Conservation (phyloP, 2,329 filamentous ascomycete species). For the Pseudocercospora macadamiae region DNA sequence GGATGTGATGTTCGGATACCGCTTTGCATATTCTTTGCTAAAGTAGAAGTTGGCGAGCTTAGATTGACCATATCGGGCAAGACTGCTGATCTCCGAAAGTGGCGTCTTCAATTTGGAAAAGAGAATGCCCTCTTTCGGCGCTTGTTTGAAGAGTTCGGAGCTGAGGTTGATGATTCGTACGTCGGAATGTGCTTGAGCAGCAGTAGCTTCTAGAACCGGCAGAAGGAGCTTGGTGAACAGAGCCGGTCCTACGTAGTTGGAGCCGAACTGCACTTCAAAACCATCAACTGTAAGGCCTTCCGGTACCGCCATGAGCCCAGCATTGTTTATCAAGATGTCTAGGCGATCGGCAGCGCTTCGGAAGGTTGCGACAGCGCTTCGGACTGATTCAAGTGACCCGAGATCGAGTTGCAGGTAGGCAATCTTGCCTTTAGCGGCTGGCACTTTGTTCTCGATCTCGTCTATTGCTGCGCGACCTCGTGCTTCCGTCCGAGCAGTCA, state of each 20-base stretch:
- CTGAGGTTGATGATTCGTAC: conserved; percentile 34
- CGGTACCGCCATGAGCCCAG: conserved; percentile 32
- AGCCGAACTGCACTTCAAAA: conserved; percentile 38
- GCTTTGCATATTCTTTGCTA: conserved; percentile 43
- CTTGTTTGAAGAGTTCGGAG: conserved; percentile 27
- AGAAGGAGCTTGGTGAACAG: conserved; percentile 35
- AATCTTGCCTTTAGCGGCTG: conserved; percentile 41
- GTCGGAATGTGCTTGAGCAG: conserved; percentile 18
- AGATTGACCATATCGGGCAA: conserved; percentile 46
- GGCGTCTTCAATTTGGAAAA: conserved; percentile 31
- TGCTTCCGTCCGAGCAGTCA: conserved; percentile 48
- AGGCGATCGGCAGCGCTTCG: conserved; percentile 25
- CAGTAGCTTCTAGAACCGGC: conserved; percentile 28
- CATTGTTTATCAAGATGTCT: conserved; percentile 38
- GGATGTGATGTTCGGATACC: conserved; percentile 49
- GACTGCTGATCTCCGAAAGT: conserved; percentile 27
- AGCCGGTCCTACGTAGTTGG: conserved; percentile 38
- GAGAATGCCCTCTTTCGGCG: conserved; percentile 14
- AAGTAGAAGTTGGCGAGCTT: conserved; percentile 56
- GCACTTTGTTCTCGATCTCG: conserved; percentile 39
- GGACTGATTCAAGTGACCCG: conserved; percentile 43
- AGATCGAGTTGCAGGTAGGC: conserved; percentile 35
- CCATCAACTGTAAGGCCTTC: conserved; percentile 30
- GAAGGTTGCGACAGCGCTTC: conserved; percentile 21
- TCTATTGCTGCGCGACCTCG: conserved; percentile 49